Base-by-base conservation (phyloP, 139 green algal species). In the Penium margaritaceum region DNA sequence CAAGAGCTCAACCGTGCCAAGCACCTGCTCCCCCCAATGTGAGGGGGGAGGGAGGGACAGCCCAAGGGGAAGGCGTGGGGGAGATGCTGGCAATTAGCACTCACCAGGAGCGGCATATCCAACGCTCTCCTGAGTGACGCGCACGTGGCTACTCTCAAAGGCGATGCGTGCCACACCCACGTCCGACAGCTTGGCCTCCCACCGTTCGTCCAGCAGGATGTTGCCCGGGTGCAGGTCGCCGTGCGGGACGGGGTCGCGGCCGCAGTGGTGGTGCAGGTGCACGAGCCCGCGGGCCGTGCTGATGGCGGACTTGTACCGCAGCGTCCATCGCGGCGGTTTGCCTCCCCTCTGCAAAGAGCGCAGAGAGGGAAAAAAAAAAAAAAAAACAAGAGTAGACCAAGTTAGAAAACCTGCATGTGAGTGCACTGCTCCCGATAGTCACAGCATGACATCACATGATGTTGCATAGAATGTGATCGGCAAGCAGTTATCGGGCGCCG, bases 141-240 rank as follows among this genome's bases (percentile, higher is more conserved):
- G 58, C 33, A 38, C 33, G 27, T 66, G 24, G 36, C 30, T 21
- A 1, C 19, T 66, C 9, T 66, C 30, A 66, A 66, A 38, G 15
- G 58, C 58, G 19, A 66, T 66, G 24, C 58, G 58, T 4, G 58
- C 58, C 30, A 66, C 32, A 19, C 58, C 58, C 30, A 66, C 27
- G 58, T 66, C 58, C 9, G 58, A 24, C 2, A 66, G 32, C 14
- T n/a, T 19, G 14, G 58, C n/a, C 58, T 66, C 58, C 58, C 34
- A 39, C 24, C 33, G 32, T 5, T 30, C 33, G 24, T 39, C 58
- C 58, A 66, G 58, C 58, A 66, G 58, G 19, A 66, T 30, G 30
- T 66, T 66, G 19, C 58, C 33, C 33, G 58, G 58, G 14, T 66
- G 58, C 58, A 66, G n/a, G 12, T n/a, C 47, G 12, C 47, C 47